Base-by-base conservation (phyloP, 148 eudicot genomes). In the Chenopodium suecicum region DNA sequence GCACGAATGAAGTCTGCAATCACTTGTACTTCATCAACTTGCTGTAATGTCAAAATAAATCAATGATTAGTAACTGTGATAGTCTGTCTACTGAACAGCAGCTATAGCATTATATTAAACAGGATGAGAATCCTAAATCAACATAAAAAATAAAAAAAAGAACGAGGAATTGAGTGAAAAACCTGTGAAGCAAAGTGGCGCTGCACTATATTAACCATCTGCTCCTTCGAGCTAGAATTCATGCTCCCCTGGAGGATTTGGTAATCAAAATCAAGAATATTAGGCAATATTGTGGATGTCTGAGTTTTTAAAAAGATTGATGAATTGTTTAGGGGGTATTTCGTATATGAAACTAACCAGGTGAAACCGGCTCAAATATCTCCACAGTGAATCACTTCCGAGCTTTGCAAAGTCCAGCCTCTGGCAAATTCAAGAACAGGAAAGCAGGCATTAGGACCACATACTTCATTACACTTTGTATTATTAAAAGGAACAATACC, bases 151-250 rank as follows among this genome's bases (percentile, higher is more conserved):
- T 0, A 27, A 27, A 27, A 27, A 27, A 50, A 11, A 8, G 54
- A 41, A 41, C 44, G 8, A 5, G 44, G 44, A 41, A 41, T 5
- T 41, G 69, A 58, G 75, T 37, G 81, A 83, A 58, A 69, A 31
- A 93, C 98, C 97, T 91, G 95, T 70, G 92, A 90, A 84, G 89
- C 89, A 77, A 96, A 94, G 88, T 96, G 99, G 73, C 89, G 89
- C 75, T 92, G 94, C 85, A 94, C 89, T 19, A 88, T 86, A 41
- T 88, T 83, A 71, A 88, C 84, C 88, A 96, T 82, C 79, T 96
- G 98, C 77, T 92, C 94, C 84, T 83, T 92, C 10, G 97, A 88
- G 82, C 88, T 85, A 79, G 91, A 82, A 84, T 88, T 86, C 60
- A 86, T 76, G 80, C 82, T 89, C 73, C 89, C 95, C 99, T 96